Evolutionary conservation across 106 monocot species (phyloP), one percentile per base, ranked within the genome.

Genomic region (Dioscorea alata): DNA sequence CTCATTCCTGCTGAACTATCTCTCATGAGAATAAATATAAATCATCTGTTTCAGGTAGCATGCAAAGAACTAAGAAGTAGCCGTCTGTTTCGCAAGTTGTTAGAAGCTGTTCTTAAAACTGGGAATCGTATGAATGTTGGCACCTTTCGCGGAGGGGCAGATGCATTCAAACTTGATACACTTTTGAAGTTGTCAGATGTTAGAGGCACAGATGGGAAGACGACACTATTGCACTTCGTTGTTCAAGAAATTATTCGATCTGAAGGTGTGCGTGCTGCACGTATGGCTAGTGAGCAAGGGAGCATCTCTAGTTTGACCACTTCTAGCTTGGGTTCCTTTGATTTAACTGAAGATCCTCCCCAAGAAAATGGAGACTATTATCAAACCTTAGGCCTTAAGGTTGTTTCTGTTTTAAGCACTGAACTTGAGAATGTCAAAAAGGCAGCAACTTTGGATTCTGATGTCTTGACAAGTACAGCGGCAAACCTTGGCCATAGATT

Each of bases 111-210:
- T 25, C 71, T 87, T 33, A 87, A 87, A 68, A 83, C 80, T 8
- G 87, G 87, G 12, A 87, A 83, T 48, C 73, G 82, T 12, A 87
- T 87, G 76, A 87, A 87, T 71, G 75, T 70, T 64, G 87, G 82
- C 22, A 87, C 83, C 33, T 80, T 48, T 66, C 87, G 87, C 42
- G 87, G 87, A 13, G 80, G 74, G 33, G 87, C 87, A 17, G 76
- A 73, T 15, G 83, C 86, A 6, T 82, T 86, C 68, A 86, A 83
- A 60, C 42, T 42, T 42, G 42, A 42, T 42, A 42, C 63, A 61
- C 83, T 88, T 53, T 71, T 84, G 34, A 84, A 84, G 52, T 69
- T 88, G 32, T 69, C 84, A 19, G 88, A 88, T 71, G 88, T 88
- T n/a, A 88, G 79, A 49, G 81, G 81, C 33, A 62, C 79, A 15